A percentile compares a stretch with the other conserved stretches of the same genome.
These are phyloP conservation scores for Carex parvula DNA, from an alignment of 176 grass and related monocot genomes.

Conservation along the genomic window DNA sequence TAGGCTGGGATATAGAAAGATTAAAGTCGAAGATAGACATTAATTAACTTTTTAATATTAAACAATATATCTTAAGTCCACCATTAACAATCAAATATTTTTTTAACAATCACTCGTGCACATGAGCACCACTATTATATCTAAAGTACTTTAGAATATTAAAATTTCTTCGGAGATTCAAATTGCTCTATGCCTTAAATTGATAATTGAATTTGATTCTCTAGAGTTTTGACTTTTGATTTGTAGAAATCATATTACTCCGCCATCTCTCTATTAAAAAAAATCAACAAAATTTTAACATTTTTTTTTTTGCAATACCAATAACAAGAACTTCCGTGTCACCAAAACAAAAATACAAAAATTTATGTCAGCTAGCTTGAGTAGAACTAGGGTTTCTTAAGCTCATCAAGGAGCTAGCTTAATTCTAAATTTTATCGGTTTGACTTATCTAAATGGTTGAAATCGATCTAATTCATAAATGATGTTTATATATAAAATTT, in stretches of 20 bases:
- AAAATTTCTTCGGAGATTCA: not conserved
- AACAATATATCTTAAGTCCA: not conserved
- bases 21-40: not conserved
- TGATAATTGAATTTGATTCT: not conserved
- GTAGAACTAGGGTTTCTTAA: too few relatives aligned
- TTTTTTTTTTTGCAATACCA: not conserved
- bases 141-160: not conserved
- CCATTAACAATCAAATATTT: not conserved
- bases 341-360: too few relatives aligned
- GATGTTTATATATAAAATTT: too few relatives aligned
- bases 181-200: not conserved
- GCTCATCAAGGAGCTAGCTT: too few relatives aligned
- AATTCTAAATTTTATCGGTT: too few relatives aligned
- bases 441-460: too few relatives aligned
- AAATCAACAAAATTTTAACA: not conserved
- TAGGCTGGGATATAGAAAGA: not conserved
- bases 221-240: not conserved
- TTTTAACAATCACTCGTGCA: not conserved
- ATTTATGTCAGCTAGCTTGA: too few relatives aligned
- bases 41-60: not conserved
- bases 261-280: not conserved
- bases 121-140: not conserved
- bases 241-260: not conserved
- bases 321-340: too few relatives aligned
- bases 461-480: too few relatives aligned